Evolutionary conservation across 257 asterid genomes (phyloP), one percentile per base, ranked within the genome.

Genomic region (Solanum sitiens): DNA sequence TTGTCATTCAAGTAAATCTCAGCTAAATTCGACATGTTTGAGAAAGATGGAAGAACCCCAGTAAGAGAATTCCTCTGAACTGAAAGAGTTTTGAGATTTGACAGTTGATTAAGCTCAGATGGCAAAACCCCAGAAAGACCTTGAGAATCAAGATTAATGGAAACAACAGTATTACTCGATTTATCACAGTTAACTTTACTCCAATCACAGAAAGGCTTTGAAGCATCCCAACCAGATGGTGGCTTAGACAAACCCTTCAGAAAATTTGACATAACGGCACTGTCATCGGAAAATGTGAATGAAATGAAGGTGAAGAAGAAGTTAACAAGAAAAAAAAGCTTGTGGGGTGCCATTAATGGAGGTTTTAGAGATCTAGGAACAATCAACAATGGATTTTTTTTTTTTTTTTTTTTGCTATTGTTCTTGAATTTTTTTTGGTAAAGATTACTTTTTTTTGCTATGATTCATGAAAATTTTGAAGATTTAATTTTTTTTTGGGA

Each of bases 121-220:
- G 99, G 98, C 0, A 96, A 94, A 2, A 93, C 75, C n/a, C 98
- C 99, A 72, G 98, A 87, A 76, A 94, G 74, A 10, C 91, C 88
- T 79, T 93, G 92, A 20, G 97, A 91, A 86, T 84, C 88, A 84
- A 96, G 90, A 89, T 92, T 32, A 40, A 96, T 94, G 21, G 89
- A 15, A 21, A 89, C 87, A 86, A 95, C 99, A 86, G 77, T 91
- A 25, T 87, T 25, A 75, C 67, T 67, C 33, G 94, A 82, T 59
- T 89, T 50, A 85, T 95, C 98, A 91, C 99, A 96, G 45, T 25
- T 77, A 47, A 96, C 91, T 37, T 76, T 25, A 8, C 83, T 61
- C 99, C 99, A 96, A 10, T 50, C 47, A 90, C 98, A 96, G 91
- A 90, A 94, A 45, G 44, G 86, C 10, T 91, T 47, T 80, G 91